Percentiles rank a stretch among this genome's conserved stretches.
Evolutionary conservation across 2,329 filamentous ascomycete species (phyloP).

Genomic region (Neofusicoccum parvum): DNA sequence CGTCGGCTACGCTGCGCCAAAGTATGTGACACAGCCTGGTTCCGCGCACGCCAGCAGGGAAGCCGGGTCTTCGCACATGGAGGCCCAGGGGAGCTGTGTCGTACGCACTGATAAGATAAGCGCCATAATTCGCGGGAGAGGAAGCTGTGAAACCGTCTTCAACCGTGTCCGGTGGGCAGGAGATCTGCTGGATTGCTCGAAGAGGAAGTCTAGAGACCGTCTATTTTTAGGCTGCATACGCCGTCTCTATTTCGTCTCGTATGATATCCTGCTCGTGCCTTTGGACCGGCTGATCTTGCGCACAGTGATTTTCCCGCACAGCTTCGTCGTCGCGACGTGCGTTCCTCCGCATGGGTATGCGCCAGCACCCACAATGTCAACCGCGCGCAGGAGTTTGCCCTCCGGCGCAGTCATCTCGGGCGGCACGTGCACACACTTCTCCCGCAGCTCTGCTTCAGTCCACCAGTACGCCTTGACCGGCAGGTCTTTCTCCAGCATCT

Average conservation of each 20-base stretch:
- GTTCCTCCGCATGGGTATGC: constrained; percentile 76
- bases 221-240: not conserved
- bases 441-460: constrained; percentile 62
- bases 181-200: not conserved
- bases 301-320: constrained; percentile 12
- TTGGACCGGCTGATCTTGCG: constrained; percentile 19
- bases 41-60: not conserved
- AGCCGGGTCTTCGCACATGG: not conserved
- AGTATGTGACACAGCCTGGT: not conserved
- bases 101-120: too few species aligned
- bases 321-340: constrained; percentile 57
- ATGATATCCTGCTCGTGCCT: constrained; percentile 12
- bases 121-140: too few species aligned
- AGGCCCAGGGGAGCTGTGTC: too few species aligned
- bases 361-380: constrained; percentile 68
- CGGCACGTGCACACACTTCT: constrained; percentile 49
- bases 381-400: constrained; percentile 55
- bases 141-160: too few species aligned
- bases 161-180: too few species aligned
- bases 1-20: too few species aligned
- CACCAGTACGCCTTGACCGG: constrained; percentile 63
- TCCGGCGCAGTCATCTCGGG: constrained; percentile 43
- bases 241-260: not conserved
- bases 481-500: constrained; percentile 52
- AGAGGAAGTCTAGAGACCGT: not conserved